Conservation (phyloP, 2,329 filamentous ascomycete genomes). For the Diplodia mutila region DNA sequence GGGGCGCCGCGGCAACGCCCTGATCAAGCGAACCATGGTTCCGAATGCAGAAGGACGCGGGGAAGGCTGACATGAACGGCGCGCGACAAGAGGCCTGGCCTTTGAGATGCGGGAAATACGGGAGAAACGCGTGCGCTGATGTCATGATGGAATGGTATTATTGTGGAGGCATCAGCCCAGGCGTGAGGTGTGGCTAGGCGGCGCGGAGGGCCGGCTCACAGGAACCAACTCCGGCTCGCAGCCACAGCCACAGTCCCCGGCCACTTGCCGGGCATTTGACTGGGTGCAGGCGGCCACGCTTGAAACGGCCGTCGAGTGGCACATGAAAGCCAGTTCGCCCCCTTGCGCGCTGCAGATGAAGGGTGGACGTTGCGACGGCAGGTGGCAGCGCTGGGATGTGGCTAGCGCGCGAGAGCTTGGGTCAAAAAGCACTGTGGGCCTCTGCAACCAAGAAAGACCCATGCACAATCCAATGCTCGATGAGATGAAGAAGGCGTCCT, state of each 20-base stretch:
- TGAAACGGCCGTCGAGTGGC: neutral
- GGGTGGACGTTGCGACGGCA: neutral
- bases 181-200: neutral
- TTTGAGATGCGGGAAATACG: too few species aligned
- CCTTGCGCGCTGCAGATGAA: neutral
- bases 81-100: neutral
- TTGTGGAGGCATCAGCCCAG: neutral
- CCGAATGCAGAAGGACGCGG: constrained; percentile 19
- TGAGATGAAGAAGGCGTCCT: neutral
- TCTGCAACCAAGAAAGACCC: neutral
- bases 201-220: too few species aligned
- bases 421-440: neutral
- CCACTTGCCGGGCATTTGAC: neutral
- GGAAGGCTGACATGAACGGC: neutral
- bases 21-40: neutral
- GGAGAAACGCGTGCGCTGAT: too few species aligned
- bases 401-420: too few species aligned
- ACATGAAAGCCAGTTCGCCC: too few species aligned
- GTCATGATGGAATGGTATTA: neutral
- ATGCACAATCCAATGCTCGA: too few species aligned
- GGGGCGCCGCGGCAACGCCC: neutral
- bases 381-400: neutral
- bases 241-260: neutral
- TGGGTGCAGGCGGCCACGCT: neutral
- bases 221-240: constrained; percentile 3